These are phyloP conservation scores for Mycosphaerella sp. DNA, from an alignment of 2,329 filamentous ascomycete species.

Conservation along the genomic window DNA sequence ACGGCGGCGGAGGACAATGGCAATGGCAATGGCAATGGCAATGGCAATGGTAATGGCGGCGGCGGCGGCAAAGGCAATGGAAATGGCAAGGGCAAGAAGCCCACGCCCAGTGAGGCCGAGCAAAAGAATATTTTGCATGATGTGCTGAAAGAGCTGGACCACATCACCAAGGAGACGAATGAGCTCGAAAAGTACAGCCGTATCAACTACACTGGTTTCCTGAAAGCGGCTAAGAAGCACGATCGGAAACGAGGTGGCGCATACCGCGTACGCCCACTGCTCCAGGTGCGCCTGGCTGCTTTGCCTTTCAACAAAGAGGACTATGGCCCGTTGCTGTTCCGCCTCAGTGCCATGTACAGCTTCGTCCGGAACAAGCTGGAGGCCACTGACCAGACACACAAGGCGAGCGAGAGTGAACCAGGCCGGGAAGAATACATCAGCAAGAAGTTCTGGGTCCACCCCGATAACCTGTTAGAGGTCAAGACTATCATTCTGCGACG, in stretches of 20 bases:
- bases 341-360: constrained; percentile 91
- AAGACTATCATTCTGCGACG: constrained; percentile 92
- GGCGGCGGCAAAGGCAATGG: constrained; percentile 22
- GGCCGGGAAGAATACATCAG: constrained; percentile 31
- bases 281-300: constrained; percentile 82
- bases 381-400: constrained; percentile 33
- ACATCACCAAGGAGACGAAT: constrained; percentile 82
- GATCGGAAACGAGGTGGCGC: constrained; percentile 82
- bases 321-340: constrained; percentile 80
- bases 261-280: constrained; percentile 84
- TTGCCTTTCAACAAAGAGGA: constrained; percentile 93
- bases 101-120: constrained; percentile 37
- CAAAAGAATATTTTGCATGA: constrained; percentile 55
- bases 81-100: constrained; percentile 33
- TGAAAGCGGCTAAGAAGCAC: constrained; percentile 99
- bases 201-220: constrained; percentile 94
- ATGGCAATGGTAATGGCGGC: constrained; percentile 20
- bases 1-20: constrained; percentile 26
- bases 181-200: constrained; percentile 92
- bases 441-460: constrained; percentile 74
- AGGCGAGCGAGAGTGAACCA: constrained; percentile 18
- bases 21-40: constrained; percentile 8
- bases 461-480: constrained; percentile 91
- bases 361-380: constrained; percentile 82
- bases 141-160: constrained; percentile 73